These are phyloP conservation scores for Hordeum pubiflorum DNA, from an alignment of 202 grass and related monocot genomes.

Conservation along the genomic window DNA sequence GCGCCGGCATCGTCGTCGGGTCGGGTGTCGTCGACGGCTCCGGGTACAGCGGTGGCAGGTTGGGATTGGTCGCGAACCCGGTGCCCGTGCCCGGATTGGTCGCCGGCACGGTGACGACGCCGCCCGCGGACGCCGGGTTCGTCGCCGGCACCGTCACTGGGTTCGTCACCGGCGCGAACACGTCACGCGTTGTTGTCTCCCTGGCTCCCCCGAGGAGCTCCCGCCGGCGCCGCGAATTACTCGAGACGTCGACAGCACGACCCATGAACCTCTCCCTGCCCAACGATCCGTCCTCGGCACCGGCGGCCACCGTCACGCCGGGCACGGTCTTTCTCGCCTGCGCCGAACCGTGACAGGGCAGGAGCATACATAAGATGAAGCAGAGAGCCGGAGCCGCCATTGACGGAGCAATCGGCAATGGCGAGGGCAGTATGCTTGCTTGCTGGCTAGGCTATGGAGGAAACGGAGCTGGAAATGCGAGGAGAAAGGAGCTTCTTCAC, in stretches of 20 bases:
- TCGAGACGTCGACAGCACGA: constrained; percentile 15
- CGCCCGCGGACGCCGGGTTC: constrained; percentile 43
- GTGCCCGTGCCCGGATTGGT: constrained; percentile 40
- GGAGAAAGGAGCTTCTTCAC: constrained; percentile 22
- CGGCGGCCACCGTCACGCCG: background rate
- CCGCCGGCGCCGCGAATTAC: background rate
- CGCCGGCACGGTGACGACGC: constrained; percentile 50
- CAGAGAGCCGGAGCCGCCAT: constrained; percentile 39
- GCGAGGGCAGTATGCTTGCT: background rate
- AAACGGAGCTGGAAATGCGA: constrained; percentile 10
- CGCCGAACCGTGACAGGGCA: constrained; percentile 38
- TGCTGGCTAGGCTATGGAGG: constrained; percentile 13
- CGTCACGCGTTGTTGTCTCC: constrained; percentile 30
- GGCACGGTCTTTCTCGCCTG: constrained; percentile 2
- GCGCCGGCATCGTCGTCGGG: constrained; percentile 24
- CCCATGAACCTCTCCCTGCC: background rate
- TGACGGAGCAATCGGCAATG: constrained; percentile 14
- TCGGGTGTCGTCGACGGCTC: constrained; percentile 31
- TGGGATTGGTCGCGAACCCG: constrained; percentile 35
- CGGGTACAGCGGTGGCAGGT: constrained; percentile 47
- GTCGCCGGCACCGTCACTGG: constrained; percentile 45
- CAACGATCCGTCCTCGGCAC: background rate
- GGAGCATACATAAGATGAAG: constrained; percentile 34
- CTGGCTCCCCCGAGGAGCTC: constrained; percentile 18
- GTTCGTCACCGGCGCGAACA: constrained; percentile 51